phyloP scores from a whole-genome alignment of 2,329 filamentous ascomycete species.

The Lecanoromycetidae sp. region DNA sequence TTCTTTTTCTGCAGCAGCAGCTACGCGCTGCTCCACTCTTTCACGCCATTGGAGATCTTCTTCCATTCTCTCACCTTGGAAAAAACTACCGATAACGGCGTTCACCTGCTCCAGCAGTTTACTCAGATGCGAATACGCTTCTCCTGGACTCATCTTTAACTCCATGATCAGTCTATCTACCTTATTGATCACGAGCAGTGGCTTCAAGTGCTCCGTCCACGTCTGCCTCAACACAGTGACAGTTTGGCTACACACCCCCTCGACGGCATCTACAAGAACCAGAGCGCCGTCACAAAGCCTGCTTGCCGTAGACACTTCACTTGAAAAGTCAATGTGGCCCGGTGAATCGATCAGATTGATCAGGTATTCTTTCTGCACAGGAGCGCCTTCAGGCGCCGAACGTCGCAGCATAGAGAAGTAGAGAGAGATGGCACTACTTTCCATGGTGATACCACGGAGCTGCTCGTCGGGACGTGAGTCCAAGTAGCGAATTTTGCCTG shows the following conservation, averaged over 20 bases:
- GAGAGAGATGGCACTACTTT: conserved; percentile 93
- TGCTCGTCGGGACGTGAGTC: conserved; percentile 96
- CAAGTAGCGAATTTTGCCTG: conserved; percentile 94
- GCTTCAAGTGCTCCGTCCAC: conserved; percentile 92
- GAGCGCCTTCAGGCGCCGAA: conserved; percentile 52
- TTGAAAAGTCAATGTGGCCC: conserved; percentile 97
- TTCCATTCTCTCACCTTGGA: conserved; percentile 96
- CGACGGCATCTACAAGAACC: conserved; percentile 89
- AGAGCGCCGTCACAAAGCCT: conserved; percentile 88
- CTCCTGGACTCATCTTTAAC: conserved; percentile 78
- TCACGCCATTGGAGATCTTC: conserved; percentile 95
- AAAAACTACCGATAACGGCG: conserved; percentile 92
- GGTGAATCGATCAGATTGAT: conserved; percentile 97
- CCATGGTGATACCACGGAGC: conserved; percentile 96
- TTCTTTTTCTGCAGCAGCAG: conserved; percentile 54
- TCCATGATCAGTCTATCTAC: conserved; percentile 92
- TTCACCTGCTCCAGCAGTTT: conserved; percentile 93
- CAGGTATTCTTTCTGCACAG: conserved; percentile 75
- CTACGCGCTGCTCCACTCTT: conserved; percentile 74
- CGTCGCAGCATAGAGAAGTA: conserved; percentile 86
- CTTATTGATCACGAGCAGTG: conserved; percentile 92
- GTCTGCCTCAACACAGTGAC: conserved; percentile 91
- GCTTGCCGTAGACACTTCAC: conserved; percentile 91
- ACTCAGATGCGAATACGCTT: conserved; percentile 80
- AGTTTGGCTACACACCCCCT: conserved; percentile 96